phyloP scores from a whole-genome alignment of 352 stramenopile genomes.

The Phytopythium oedochilum region DNA sequence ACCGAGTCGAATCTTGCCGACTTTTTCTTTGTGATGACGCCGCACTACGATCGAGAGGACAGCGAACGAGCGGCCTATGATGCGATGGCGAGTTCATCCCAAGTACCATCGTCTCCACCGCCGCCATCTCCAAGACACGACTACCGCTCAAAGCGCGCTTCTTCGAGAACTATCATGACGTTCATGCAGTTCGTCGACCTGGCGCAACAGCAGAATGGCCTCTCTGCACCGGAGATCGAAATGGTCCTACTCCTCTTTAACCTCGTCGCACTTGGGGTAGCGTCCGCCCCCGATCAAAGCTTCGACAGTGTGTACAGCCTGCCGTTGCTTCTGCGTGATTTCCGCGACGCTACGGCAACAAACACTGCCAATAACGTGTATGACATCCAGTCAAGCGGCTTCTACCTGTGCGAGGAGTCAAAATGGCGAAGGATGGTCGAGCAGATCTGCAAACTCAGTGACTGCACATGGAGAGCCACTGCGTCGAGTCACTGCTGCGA shows the following conservation, averaged over 20 bases:
- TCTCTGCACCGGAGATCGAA: conserved; percentile 14
- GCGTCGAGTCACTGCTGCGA: background rate
- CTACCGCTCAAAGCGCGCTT: background rate
- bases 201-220: conserved; percentile 9
- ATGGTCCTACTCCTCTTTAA: conserved; percentile 20
- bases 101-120: conserved; percentile 5
- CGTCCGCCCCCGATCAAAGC: background rate
- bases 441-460: background rate
- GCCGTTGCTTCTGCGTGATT: background rate
- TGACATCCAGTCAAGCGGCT: background rate
- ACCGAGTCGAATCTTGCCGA: conserved; percentile 11
- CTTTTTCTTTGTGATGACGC: conserved; percentile 14
- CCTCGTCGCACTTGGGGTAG: background rate
- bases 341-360: background rate
- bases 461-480: background rate
- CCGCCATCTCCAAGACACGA: conserved; percentile 5
- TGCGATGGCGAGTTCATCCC: conserved; percentile 10
- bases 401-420: background rate
- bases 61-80: conserved; percentile 13
- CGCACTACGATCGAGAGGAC: background rate
- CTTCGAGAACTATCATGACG: conserved; percentile 6
- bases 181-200: conserved; percentile 20
- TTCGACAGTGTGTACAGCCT: background rate
- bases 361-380: background rate
- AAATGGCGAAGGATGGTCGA: background rate